A percentile compares a stretch with the other conserved stretches of the same genome.
phyloP scores from a whole-genome alignment of 1,284 basidiomycete genomes.

The Earliella scabrosa region DNA sequence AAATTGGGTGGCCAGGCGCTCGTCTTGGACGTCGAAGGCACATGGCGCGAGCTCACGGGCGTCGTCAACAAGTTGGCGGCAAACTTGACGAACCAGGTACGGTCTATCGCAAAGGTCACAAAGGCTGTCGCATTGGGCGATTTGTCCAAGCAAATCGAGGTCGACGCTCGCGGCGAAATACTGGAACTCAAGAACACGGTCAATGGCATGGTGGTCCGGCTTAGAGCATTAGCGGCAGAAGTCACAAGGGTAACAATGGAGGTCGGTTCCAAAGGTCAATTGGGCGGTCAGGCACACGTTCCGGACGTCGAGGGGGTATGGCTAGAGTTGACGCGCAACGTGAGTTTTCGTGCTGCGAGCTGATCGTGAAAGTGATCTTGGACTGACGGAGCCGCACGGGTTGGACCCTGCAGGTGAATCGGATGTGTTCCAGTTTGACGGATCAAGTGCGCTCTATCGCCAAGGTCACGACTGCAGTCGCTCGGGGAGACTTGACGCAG shows the following conservation, averaged over 20 bases:
- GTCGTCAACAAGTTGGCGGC: constrained; percentile 94
- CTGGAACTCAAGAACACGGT: constrained; percentile 97
- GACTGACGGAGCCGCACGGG: not conserved
- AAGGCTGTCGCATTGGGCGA: constrained; percentile 97
- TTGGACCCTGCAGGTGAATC: constrained; percentile 68
- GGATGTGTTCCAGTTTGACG: constrained; percentile 92
- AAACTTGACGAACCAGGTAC: constrained; percentile 93
- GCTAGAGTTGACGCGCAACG: constrained; percentile 90
- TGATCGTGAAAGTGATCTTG: not conserved
- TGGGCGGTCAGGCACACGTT: constrained; percentile 91
- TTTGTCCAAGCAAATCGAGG: constrained; percentile 94
- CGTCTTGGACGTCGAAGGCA: constrained; percentile 92
- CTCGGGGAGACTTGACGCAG: constrained; percentile 86
- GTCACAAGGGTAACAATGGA: constrained; percentile 95
- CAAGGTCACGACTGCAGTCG: constrained; percentile 91
- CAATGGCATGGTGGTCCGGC: constrained; percentile 94
- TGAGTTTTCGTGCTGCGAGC: constrained; percentile 46
- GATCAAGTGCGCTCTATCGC: constrained; percentile 95
- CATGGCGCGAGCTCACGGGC: constrained; percentile 89
- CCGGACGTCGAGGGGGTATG: constrained; percentile 96
- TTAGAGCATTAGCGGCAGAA: constrained; percentile 91
- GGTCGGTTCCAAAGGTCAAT: constrained; percentile 89
- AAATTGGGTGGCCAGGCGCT: constrained; percentile 93
- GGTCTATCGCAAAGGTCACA: constrained; percentile 95
- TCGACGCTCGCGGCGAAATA: constrained; percentile 96